Evolutionary conservation across 306 rosid genomes (phyloP), one percentile per base, ranked within the genome.

Genomic region (Acacia confusa): DNA sequence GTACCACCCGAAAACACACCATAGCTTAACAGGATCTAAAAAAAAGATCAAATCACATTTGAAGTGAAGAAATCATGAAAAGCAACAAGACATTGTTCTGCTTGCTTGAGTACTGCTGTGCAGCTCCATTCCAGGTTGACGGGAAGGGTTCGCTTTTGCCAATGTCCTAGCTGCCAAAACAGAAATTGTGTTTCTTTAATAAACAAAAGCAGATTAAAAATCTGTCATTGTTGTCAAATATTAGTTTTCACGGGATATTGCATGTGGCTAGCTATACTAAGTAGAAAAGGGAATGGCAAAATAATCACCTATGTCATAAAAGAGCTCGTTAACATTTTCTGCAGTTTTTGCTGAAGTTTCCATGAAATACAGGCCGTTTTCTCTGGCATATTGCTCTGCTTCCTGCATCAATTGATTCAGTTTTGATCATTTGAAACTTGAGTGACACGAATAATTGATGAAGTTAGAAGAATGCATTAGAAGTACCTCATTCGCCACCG

Each of bases 281-380:
- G 9, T 32, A 4, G 48, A n/a, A 11, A 38, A 34, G 47, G 72
- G 10, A 64, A 78, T 10, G 27, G 69, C 20, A 60, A 64, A 67
- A 15, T 44, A 7, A 30, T 71, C 89, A 94, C 97, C 98, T 89
- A 94, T 90, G 79, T 90, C 98, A 84, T 94, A 92, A 77, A 94
- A 94, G 77, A 92, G 98, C 86, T 94, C 98, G 16, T 88, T 94
- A 73, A 94, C 92, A 85, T 94, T 94, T 77, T 91, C 93, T 60
- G 98, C 92, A 4, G 94, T 86, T 88, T 94, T 94, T 47, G 97
- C 98, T 81, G 98, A 94, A 52, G 98, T 90, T 92, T 92, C 98
- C 20, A 89, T 75, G 79, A 92, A 94, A 45, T 86, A 75, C 88
- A 93, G 52, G 3, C 93, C 89, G 81, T 90, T 88, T 83, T 93